Evolutionary conservation across 2,329 filamentous ascomycete species (phyloP), one percentile per base, ranked within the genome.

Genomic region (Aureobasidium sp.): DNA sequence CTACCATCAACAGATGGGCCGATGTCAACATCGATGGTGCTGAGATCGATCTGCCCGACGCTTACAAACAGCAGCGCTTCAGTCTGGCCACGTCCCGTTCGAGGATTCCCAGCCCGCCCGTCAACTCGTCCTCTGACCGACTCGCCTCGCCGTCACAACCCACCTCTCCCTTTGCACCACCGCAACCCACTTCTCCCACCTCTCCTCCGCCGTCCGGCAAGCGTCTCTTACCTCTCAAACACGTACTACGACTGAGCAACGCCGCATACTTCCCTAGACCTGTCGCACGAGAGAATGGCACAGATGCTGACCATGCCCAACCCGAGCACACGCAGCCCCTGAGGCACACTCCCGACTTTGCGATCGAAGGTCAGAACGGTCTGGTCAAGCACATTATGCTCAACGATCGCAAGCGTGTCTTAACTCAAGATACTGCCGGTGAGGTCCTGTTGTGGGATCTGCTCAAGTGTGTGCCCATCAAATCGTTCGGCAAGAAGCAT

Each of bases 371-470:
- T 1, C 92, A 97, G 69, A 93, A 96, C 75, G 94, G 94, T 10
- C 77, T 99, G 59, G 91, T 97, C 64, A 99, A 97, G 74, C 90
- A 97, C 73, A 87, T 88, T 68, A 82, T 97, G 67, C 80, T 99
- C 64, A 97, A 96, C 73, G 93, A 99, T 72, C 84, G 93, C 66
- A 88, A 90, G 70, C 84, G 91, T 63, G 92, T 95, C 4, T 78
- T 99, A 66, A 99, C 94, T 0, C 78, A 96, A 58, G 94, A 99
- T 73, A 97, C 94, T 2, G 92, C 93, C 1, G 94, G 94, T 16
- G 94, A 99, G 70, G 92, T 97, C 3, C 79, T 97, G 50, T 77
- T 99, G 66, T 99, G 94, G 94, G 94, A 99, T 79, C 78, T 99
- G 42, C 81, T 99, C 49, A 85, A 88, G 86, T 97, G 94, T 71